Percentiles rank a stretch among this genome's conserved stretches.
Conservation (phyloP, 768 basidiomycete genomes). For the Cyathus striatus region DNA sequence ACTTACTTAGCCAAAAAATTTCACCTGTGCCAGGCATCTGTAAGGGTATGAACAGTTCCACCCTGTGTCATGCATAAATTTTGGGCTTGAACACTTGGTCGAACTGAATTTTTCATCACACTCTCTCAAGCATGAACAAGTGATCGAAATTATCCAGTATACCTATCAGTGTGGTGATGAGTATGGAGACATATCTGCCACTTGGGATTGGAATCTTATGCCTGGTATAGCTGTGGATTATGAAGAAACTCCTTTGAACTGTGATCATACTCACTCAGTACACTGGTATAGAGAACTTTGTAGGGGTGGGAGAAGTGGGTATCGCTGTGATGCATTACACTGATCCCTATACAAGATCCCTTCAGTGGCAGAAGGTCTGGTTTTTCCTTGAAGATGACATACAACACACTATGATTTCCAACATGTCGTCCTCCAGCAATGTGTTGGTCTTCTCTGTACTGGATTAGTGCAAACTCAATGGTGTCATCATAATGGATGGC, state of each 20-base stretch:
- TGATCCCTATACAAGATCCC: constrained; percentile 49
- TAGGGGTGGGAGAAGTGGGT: constrained; percentile 53
- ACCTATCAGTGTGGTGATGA: constrained; percentile 61
- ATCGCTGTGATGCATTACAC: constrained; percentile 61
- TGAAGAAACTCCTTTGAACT: constrained; percentile 46
- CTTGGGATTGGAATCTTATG: constrained; percentile 77
- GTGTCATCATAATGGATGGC: constrained; percentile 38
- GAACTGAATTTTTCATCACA: too few relatives aligned
- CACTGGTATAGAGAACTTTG: constrained; percentile 63
- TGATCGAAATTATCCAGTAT: too few relatives aligned
- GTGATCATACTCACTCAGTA: constrained; percentile 31
- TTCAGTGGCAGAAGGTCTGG: constrained; percentile 67
- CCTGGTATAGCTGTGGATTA: constrained; percentile 71
- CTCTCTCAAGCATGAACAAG: too few relatives aligned
- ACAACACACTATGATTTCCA: constrained; percentile 58
- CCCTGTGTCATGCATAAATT: too few relatives aligned
- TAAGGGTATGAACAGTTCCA: too few relatives aligned
- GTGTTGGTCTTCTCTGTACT: constrained; percentile 59
- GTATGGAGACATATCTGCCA: constrained; percentile 67
- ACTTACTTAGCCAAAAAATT: too few relatives aligned
- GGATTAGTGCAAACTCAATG: constrained; percentile 52
- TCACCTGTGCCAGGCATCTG: too few relatives aligned
- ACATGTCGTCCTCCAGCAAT: constrained; percentile 36
- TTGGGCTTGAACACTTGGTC: too few relatives aligned
- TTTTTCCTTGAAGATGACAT: constrained; percentile 65